These are phyloP conservation scores for Pythium apleroticum DNA, from an alignment of 352 stramenopile genomes.

Conservation along the genomic window DNA sequence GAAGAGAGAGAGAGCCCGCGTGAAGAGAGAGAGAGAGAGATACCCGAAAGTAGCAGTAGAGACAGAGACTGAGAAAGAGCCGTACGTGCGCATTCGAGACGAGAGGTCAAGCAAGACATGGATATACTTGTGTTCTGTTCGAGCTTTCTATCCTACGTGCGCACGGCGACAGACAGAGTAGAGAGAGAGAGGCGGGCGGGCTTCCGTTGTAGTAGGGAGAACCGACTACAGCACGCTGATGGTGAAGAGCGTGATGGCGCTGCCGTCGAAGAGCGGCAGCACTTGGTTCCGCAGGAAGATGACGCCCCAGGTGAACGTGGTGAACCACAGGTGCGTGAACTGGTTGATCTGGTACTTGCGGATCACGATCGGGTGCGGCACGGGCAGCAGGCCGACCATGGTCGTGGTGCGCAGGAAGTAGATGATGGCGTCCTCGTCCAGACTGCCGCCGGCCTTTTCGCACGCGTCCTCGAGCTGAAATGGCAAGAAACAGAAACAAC, in stretches of 20 bases:
- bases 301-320: slow-evolving; percentile 98
- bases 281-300: slow-evolving; percentile 98
- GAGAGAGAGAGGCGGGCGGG: too few species aligned
- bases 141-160: neutral
- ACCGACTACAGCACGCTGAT: slow-evolving; percentile 79
- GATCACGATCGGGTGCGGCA: slow-evolving; percentile 98
- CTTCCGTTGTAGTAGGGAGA: too few species aligned
- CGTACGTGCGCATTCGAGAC: neutral
- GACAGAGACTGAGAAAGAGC: neutral
- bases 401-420: slow-evolving; percentile 96
- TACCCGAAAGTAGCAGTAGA: neutral
- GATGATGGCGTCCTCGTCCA: slow-evolving; percentile 96
- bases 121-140: slow-evolving; percentile 3
- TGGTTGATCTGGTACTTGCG: slow-evolving; percentile 99
- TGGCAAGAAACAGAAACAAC: neutral
- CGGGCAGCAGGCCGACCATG: slow-evolving; percentile 97
- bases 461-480: slow-evolving; percentile 71
- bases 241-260: slow-evolving; percentile 96
- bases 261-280: slow-evolving; percentile 96
- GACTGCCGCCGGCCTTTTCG: slow-evolving; percentile 73
- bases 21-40: slow-evolving; percentile 17
- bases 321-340: slow-evolving; percentile 99
- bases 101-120: slow-evolving; percentile 14
- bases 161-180: neutral
- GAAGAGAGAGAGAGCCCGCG: slow-evolving; percentile 20